These are phyloP conservation scores for Paulownia fortunei DNA, from an alignment of 257 asterid species.

Conservation along the genomic window DNA sequence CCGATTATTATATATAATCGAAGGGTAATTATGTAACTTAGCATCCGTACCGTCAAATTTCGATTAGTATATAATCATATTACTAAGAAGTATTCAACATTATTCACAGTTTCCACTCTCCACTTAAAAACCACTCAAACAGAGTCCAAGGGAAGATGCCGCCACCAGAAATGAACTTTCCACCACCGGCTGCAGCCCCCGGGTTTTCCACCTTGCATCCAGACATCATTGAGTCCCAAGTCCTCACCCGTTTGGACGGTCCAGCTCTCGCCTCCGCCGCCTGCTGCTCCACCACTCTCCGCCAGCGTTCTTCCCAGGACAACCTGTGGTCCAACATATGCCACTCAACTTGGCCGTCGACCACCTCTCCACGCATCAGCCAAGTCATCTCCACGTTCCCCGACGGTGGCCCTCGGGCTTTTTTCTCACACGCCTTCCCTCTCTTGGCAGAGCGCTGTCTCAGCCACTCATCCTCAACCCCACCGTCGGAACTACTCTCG, in stretches of 20 bases:
- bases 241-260: constrained; percentile 59
- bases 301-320: constrained; percentile 43
- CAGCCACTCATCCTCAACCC: not conserved
- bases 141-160: not conserved
- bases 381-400: constrained; percentile 48
- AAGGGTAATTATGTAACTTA: constrained; percentile 1
- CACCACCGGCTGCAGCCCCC: constrained; percentile 4
- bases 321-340: constrained; percentile 52
- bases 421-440: constrained; percentile 50
- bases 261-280: constrained; percentile 53
- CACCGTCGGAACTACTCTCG: constrained; percentile 47
- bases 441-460: constrained; percentile 6
- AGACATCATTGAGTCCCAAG: constrained; percentile 54
- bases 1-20: not conserved
- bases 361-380: constrained; percentile 35
- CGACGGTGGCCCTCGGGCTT: constrained; percentile 52
- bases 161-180: not conserved
- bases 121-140: not conserved
- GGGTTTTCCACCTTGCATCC: constrained; percentile 44
- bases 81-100: not conserved
- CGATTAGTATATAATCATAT: constrained; percentile 1
- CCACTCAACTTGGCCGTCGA: constrained; percentile 66
- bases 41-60: not conserved
- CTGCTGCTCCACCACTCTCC: constrained; percentile 52
- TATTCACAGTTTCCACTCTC: not conserved